Base-by-base conservation (phyloP, 2,329 filamentous ascomycete species). In the Trichophyton equinum region DNA sequence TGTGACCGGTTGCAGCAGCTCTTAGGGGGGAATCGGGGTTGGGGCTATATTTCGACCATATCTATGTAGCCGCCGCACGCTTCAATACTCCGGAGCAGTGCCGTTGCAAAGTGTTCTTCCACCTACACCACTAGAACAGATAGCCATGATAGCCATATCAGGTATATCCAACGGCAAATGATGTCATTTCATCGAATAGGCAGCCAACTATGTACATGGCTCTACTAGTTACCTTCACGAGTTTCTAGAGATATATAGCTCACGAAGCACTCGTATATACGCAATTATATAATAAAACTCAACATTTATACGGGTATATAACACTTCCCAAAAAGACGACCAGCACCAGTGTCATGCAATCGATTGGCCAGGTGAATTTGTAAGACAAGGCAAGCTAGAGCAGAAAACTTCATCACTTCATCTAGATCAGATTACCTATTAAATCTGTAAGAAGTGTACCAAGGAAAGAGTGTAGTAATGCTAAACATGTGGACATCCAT, bases 31-130 rank as follows among this genome's bases (percentile, higher is more conserved):
- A 68, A 97, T 96, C 2, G 83, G 85, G 58, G 89, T 92, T 30
- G 27, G 8, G 92, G 95, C 75, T 96, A 88, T 59, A 97, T 77
- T 55, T 83, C 81, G 74, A 97, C 94, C 68, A 61, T 57, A 6
- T 38, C 22, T 18, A 57, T 61, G 20, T 9, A 81, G 59, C 94
- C 94, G 46, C 84, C 83, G 44, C 80, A 82, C 2, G 91, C 84
- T 76, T 99, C 94, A 64, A 97, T 96, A 66, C 97, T 89, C 58
- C 94, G 85, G 82, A 97, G 97, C n/a, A 99, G 79, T 1, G 92
- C 87, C 64, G 97, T 80, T 0, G 92, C 96, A 7, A 64, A 99
- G 78, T 7, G 90, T 95, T 62, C 89, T 95, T 81, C 97, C 97
- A 62, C 94, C 92, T 3, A 92, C 92, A 63, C 92, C 92, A 0